Evolutionary conservation across 2,329 filamentous ascomycete genomes (phyloP), one percentile per base, ranked within the genome.

Genomic region (Tolypocladium album): DNA sequence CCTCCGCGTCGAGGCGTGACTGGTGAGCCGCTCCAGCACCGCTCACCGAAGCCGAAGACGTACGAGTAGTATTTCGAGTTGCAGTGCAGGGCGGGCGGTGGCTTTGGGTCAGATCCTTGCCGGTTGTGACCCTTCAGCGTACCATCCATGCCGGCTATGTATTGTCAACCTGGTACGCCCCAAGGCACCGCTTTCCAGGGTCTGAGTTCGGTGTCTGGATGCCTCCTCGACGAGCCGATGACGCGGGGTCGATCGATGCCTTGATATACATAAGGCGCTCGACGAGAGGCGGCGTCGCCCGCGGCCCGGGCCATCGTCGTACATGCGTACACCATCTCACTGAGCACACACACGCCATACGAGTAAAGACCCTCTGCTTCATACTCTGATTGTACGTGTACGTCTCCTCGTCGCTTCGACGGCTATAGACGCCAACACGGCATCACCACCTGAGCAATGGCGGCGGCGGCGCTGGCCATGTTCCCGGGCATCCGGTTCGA

Each of bases 401-500:
- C 50, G 2, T 53, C 50, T 22, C 20, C 20, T 36, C 20, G 20
- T 36, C 17, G 20, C 50, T 36, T 36, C 31, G 50, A 36, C 27
- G 50, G 50, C 50, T 31, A 31, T 15, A 20, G 27, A 52, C 8
- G 31, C 31, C 12, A 6, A n/a, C 22, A 20, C 45, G 22, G 36
- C 47, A 55, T 40, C 57, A 50, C 15, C 27, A 36, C n/a, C 40
- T 22, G 12, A 47, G 20, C 56, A 5, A 53, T 53, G 50, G 50
- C 31, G 20, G 56, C 40, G 50, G 50, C 31, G 20, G 56, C 40
- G 2, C 27, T 47, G 9, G 43, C 43, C 45, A 52, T 58, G 36
- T 36, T 40, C 7, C 59, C 55, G 6, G 58, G 58, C 24, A 61
- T 61, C 38, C 34, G 20, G 27, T 61, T 56, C 55, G 60, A 61